Evolutionary conservation across 331 rosid species (phyloP), one percentile per base, ranked within the genome.

Genomic region (Quercus tomentella): DNA sequence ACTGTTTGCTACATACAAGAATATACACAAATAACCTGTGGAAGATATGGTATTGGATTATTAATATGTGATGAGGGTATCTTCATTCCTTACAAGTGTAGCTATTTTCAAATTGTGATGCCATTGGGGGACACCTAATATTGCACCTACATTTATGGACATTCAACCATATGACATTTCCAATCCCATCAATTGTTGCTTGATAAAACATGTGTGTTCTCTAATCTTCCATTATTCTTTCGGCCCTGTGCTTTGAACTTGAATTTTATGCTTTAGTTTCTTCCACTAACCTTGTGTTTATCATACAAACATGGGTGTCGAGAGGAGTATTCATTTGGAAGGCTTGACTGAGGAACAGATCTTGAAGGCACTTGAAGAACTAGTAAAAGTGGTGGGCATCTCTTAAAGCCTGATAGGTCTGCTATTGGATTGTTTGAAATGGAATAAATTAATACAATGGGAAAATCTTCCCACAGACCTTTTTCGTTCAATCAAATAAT

Each of bases 271-370:
- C 70, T n/a, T 5, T 83, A 49, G 54, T 58, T 73, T 55, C 60
- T 37, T 31, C 11, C 60, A 25, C 11, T 15, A n/a, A 28, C 33
- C 30, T 65, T 76, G 62, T 57, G 82, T 52, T 83, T 69, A n/a
- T 71, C n/a, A 28, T 37, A 52, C 73, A 96, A 98, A 93, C 81
- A 68, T 89, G 88, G 99, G 99, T 7, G 91, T 93, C 41, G 97
- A 93, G 85, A 93, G 88, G 83, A 92, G 90, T 72, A 82, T 93
- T 80, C 91, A 81, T 70, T 79, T 96, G 81, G 99, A 93, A 80
- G 98, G 99, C 55, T 81, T 93, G 79, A 78, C 91, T 1, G 99
- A 96, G 84, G 79, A 82, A 26, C 97, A 90, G 70, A 95, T 93
- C 86, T 84, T 70, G 5, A 95, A 95, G 95, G 90, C 94, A 23